Evolutionary conservation across 371 early-diverging fungal species (phyloP).

Genomic region (Mucor plumbeus): DNA sequence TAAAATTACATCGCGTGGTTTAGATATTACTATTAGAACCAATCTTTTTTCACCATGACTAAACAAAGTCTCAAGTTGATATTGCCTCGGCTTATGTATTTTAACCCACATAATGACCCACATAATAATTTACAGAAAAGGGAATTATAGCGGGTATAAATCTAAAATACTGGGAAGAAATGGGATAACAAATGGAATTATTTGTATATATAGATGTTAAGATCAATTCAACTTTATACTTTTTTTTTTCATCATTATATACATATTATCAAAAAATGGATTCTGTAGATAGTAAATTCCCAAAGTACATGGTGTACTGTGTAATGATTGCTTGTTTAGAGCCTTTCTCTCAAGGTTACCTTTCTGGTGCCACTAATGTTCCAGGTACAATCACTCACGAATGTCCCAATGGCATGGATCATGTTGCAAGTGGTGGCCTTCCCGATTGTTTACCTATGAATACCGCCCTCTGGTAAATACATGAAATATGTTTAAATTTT

Average conservation of each 20-base stretch:
- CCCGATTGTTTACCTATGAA: slow-evolving; percentile 42
- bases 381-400: slow-evolving; percentile 35
- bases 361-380: slow-evolving; percentile 52
- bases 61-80: background rate
- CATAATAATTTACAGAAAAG: background rate
- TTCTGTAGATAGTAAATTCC: slow-evolving; percentile 37
- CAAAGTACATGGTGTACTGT: slow-evolving; percentile 47
- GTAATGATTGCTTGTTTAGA: slow-evolving; percentile 43
- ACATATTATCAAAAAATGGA: slow-evolving; percentile 28
- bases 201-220: background rate
- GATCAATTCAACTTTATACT: background rate
- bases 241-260: background rate
- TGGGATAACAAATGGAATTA: background rate
- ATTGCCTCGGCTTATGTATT: background rate
- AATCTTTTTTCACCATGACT: background rate
- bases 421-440: slow-evolving; percentile 8
- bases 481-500: background rate
- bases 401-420: slow-evolving; percentile 24
- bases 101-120: slow-evolving; percentile 7
- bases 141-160: background rate
- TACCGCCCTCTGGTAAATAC: slow-evolving; percentile 21
- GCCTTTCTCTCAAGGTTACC: slow-evolving; percentile 46
- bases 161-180: slow-evolving; percentile 1
- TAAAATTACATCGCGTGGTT: background rate
- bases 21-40: background rate